Conservation (phyloP, 139 green algal genomes). For the Micractinium conductrix region DNA sequence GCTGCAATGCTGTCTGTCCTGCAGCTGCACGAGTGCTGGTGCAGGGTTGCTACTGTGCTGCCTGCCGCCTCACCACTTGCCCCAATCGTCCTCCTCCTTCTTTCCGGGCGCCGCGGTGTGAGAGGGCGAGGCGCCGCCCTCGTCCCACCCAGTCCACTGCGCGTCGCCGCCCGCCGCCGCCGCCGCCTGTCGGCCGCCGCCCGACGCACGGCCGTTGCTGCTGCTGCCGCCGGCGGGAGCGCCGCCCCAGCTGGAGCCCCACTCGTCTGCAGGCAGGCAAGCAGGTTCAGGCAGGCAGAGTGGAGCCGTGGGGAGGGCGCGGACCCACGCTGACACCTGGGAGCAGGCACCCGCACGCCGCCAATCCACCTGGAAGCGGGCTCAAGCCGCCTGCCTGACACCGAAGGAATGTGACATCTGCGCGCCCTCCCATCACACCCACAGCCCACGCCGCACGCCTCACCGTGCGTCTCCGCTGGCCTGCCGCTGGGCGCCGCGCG, state of each 20-base stretch:
- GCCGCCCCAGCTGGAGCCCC: neutral
- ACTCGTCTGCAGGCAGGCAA: conserved; percentile 2
- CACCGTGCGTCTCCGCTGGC: neutral
- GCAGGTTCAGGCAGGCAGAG: neutral
- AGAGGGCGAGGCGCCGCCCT: conserved; percentile 1
- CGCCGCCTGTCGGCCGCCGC: conserved; percentile 2
- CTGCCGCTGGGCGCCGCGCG: neutral
- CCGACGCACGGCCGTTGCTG: neutral
- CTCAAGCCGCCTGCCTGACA: too few relatives aligned
- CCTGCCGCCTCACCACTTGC: conserved; percentile 51
- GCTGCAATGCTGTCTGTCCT: too few relatives aligned
- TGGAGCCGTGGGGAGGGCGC: neutral
- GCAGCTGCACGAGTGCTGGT: too few relatives aligned
- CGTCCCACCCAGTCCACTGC: conserved; percentile 25
- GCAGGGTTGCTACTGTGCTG: too few relatives aligned
- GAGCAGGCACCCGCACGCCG: too few relatives aligned
- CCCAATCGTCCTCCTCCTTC: conserved; percentile 43
- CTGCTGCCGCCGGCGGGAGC: neutral
- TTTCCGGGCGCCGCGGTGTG: neutral
- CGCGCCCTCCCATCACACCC: too few relatives aligned
- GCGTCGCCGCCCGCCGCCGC: conserved; percentile 9
- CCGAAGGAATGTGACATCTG: too few relatives aligned
- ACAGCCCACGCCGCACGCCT: neutral
- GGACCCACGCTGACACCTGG: too few relatives aligned
- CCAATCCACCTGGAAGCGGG: too few relatives aligned